These are phyloP conservation scores for Nothophoma quercina DNA, from an alignment of 2,329 filamentous ascomycete genomes.

Conservation along the genomic window DNA sequence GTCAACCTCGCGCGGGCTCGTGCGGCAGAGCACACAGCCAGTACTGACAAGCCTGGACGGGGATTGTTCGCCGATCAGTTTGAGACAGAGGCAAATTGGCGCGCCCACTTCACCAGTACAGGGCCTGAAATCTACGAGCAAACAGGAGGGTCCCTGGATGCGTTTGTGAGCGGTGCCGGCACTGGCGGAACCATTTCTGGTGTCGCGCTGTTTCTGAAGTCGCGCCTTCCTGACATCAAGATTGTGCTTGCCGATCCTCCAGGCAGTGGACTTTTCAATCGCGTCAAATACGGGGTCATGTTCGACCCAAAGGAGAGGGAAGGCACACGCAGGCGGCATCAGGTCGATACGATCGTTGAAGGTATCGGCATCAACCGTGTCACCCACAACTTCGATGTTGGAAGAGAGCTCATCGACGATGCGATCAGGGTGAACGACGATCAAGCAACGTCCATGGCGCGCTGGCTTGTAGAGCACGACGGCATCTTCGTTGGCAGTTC, in stretches of 20 bases:
- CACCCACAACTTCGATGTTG: slow-evolving; percentile 92
- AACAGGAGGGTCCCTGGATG: slow-evolving; percentile 76
- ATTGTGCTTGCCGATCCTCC: slow-evolving; percentile 92
- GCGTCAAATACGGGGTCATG: slow-evolving; percentile 93
- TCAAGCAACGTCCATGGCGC: slow-evolving; percentile 92
- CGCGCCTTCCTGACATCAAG: slow-evolving; percentile 67
- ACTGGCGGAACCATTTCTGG: slow-evolving; percentile 94
- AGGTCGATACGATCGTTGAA: slow-evolving; percentile 96
- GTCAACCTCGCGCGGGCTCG: slow-evolving; percentile 87
- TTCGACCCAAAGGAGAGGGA: slow-evolving; percentile 89
- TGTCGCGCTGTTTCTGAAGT: slow-evolving; percentile 83
- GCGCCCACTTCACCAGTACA: slow-evolving; percentile 80
- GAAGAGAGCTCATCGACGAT: slow-evolving; percentile 85
- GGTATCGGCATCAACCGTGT: slow-evolving; percentile 94
- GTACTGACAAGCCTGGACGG: slow-evolving; percentile 66
- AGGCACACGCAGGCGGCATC: slow-evolving; percentile 85
- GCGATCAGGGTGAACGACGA: slow-evolving; percentile 87
- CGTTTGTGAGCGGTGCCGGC: slow-evolving; percentile 91
- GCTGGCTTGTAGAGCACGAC: slow-evolving; percentile 94
- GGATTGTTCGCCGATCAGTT: slow-evolving; percentile 98
- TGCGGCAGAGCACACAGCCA: slow-evolving; percentile 74
- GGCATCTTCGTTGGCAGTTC: slow-evolving; percentile 94
- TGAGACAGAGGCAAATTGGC: slow-evolving; percentile 88
- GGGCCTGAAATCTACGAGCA: slow-evolving; percentile 90
- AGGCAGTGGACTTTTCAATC: slow-evolving; percentile 91